Evolutionary conservation across 176 grass and related monocot species (phyloP).

Genomic region (Hordeum marinum): DNA sequence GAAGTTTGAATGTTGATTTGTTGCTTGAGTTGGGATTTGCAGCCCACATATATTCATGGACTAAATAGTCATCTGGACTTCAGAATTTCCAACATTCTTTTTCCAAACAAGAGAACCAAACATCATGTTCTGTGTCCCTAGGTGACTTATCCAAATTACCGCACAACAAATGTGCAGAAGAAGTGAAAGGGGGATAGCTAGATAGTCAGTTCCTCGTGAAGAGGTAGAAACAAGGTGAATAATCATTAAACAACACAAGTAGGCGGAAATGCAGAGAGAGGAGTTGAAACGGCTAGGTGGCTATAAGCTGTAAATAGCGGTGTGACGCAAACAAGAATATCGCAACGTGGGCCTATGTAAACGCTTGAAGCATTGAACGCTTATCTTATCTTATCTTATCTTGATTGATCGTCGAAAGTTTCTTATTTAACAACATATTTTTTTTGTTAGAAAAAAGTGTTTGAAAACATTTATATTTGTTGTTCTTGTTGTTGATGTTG

Average conservation of each 20-base stretch:
- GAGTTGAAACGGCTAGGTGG: background rate
- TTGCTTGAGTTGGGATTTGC: background rate
- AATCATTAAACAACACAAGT: background rate
- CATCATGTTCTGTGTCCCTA: background rate
- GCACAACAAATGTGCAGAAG: too few relatives aligned
- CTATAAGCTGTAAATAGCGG: background rate
- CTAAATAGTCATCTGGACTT: background rate
- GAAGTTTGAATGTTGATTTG: background rate
- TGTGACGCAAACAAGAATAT: background rate
- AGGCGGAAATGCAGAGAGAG: background rate
- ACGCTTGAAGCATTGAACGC: too few relatives aligned
- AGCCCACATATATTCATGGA: background rate
- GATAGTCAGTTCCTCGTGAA: background rate
- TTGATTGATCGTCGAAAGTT: too few relatives aligned
- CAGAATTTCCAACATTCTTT: conserved; percentile 7
- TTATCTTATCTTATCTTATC: too few relatives aligned
- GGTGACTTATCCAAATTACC: too few relatives aligned
- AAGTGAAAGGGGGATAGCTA: too few relatives aligned
- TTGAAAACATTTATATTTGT: too few relatives aligned
- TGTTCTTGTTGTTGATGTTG: too few relatives aligned
- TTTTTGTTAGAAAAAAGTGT: too few relatives aligned
- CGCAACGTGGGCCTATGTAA: background rate
- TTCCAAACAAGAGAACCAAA: conserved; percentile 25
- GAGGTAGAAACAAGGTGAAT: background rate
- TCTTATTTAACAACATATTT: too few relatives aligned